A percentile compares a stretch with the other conserved stretches of the same genome.
These are phyloP conservation scores for Aphanomyces cochlioides DNA, from an alignment of 352 stramenopile species.

Conservation along the genomic window DNA sequence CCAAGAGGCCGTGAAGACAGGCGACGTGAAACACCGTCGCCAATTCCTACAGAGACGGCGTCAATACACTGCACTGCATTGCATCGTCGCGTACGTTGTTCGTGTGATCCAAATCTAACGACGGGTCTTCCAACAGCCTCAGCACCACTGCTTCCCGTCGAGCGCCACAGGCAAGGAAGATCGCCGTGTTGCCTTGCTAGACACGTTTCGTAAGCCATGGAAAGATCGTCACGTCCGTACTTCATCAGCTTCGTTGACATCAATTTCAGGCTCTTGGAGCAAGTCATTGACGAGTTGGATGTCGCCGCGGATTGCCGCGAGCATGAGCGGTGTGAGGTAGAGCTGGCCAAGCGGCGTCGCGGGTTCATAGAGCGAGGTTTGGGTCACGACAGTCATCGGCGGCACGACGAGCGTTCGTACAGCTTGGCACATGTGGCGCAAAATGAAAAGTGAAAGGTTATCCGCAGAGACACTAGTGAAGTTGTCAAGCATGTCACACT, in stretches of 20 bases:
- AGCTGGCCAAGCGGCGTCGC: not conserved
- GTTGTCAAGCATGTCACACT: too few species aligned
- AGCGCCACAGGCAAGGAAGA: conserved; percentile 7
- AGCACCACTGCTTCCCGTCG: not conserved
- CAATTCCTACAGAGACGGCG: conserved; percentile 2
- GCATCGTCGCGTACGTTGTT: not conserved
- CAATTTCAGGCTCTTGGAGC: not conserved
- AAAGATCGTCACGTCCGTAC: not conserved
- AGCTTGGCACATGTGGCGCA: not conserved
- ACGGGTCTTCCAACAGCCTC: not conserved
- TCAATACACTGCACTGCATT: not conserved
- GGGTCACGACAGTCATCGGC: not conserved
- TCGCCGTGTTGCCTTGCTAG: conserved; percentile 11
- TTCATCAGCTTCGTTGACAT: conserved; percentile 1
- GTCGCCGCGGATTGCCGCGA: not conserved
- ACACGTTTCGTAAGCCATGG: not conserved
- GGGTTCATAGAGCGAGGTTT: not conserved
- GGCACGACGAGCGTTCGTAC: not conserved
- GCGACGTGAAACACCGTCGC: conserved; percentile 13
- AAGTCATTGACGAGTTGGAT: not conserved
- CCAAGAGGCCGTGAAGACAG: not conserved
- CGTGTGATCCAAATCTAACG: not conserved
- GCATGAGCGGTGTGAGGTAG: conserved; percentile 1
- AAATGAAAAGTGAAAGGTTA: too few species aligned
- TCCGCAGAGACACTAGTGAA: too few species aligned